Conservation (phyloP, 768 basidiomycete species). For the Russula brevipes region DNA sequence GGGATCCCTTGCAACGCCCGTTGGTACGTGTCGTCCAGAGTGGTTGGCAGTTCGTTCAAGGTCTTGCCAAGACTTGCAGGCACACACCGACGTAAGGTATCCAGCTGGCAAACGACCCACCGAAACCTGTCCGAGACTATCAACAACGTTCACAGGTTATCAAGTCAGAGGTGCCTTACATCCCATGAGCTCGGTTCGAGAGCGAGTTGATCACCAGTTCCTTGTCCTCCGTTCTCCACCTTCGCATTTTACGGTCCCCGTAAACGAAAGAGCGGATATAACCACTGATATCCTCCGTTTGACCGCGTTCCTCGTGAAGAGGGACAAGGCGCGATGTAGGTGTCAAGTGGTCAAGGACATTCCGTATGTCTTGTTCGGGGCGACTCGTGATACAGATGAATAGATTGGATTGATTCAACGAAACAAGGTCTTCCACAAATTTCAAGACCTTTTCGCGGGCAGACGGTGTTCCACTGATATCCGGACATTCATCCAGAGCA, state of each 20-base stretch:
- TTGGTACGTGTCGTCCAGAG: neutral
- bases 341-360: neutral
- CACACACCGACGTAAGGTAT: too few relatives aligned
- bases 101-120: neutral
- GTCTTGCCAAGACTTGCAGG: neutral
- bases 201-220: neutral
- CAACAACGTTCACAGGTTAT: neutral
- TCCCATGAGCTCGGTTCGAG: neutral
- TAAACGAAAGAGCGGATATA: neutral
- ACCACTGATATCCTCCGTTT: neutral
- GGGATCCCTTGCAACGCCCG: neutral
- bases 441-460: neutral
- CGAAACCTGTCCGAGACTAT: neutral
- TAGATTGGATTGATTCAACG: neutral
- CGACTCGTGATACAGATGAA: constrained; percentile 7
- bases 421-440: neutral
- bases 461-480: neutral
- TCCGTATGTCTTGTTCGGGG: constrained; percentile 1
- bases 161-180: neutral
- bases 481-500: constrained; percentile 6
- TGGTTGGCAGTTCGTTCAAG: neutral
- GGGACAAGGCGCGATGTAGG: neutral
- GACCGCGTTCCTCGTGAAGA: constrained; percentile 8
- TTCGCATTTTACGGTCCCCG: neutral
- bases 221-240: neutral